phyloP scores from a whole-genome alignment of 352 stramenopile genomes.

The Globisporangium barbulae region DNA sequence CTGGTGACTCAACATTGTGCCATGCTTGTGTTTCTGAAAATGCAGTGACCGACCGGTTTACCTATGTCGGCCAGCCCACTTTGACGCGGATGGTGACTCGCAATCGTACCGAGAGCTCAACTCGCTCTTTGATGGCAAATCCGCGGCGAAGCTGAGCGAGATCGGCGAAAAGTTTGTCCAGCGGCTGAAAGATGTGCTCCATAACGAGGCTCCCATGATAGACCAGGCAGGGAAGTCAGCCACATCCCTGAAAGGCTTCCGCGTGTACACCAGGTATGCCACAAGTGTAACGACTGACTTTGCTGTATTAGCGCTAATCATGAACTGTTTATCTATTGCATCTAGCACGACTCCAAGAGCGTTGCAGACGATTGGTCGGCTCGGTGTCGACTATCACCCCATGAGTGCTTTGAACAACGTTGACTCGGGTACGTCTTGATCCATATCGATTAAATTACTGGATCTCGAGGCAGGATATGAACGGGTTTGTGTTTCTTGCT shows the following conservation, averaged over 20 bases:
- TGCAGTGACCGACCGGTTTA: constrained; percentile 34
- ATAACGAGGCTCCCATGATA: constrained; percentile 12
- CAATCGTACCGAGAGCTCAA: constrained; percentile 20
- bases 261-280: constrained; percentile 37
- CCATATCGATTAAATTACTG: neutral
- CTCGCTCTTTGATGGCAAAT: constrained; percentile 10
- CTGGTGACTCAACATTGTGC: neutral
- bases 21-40: neutral
- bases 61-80: constrained; percentile 37
- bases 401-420: constrained; percentile 44
- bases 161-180: constrained; percentile 24
- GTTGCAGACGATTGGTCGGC: constrained; percentile 35
- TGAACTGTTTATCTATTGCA: neutral
- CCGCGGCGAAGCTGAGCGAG: constrained; percentile 18
- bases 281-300: neutral
- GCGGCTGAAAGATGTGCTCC: constrained; percentile 25
- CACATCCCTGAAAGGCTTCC: constrained; percentile 20
- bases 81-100: constrained; percentile 27
- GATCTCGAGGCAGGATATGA: neutral
- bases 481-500: neutral
- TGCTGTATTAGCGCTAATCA: neutral
- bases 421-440: constrained; percentile 24
- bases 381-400: constrained; percentile 37
- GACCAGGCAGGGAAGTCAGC: neutral
- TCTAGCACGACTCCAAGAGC: constrained; percentile 32